These are phyloP conservation scores for Sclerotinia borealis DNA, from an alignment of 2,329 filamentous ascomycete genomes.

Conservation along the genomic window DNA sequence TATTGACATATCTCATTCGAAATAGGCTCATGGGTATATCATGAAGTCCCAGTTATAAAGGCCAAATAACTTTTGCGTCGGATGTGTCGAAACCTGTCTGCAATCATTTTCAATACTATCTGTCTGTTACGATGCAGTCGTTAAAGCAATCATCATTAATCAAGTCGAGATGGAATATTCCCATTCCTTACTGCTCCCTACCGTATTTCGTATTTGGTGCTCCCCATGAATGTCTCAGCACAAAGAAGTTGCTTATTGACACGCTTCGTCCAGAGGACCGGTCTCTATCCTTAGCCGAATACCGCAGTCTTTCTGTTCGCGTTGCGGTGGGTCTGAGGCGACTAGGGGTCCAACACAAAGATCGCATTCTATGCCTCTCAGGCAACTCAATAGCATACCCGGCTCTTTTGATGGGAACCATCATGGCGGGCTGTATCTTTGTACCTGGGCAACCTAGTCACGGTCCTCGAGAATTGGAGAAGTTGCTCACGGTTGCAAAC, in stretches of 20 bases:
- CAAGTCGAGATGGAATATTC: neutral
- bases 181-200: neutral
- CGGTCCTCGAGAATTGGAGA: neutral
- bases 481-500: neutral
- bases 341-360: neutral
- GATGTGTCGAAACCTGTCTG: neutral
- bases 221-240: neutral
- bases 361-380: neutral
- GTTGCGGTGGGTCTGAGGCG: neutral
- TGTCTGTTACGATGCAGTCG: neutral
- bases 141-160: neutral
- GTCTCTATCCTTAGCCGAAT: neutral
- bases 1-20: too few species aligned
- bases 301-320: neutral
- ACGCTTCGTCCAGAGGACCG: neutral
- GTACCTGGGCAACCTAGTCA: neutral
- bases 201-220: neutral
- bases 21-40: neutral
- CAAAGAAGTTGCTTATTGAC: neutral
- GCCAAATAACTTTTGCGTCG: neutral
- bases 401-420: neutral
- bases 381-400: neutral
- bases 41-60: neutral
- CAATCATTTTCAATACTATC: neutral
- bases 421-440: neutral